Percentiles rank a stretch among this genome's conserved stretches.
Conservation (phyloP, 371 early-diverging fungal species). For the Circinella minor region DNA sequence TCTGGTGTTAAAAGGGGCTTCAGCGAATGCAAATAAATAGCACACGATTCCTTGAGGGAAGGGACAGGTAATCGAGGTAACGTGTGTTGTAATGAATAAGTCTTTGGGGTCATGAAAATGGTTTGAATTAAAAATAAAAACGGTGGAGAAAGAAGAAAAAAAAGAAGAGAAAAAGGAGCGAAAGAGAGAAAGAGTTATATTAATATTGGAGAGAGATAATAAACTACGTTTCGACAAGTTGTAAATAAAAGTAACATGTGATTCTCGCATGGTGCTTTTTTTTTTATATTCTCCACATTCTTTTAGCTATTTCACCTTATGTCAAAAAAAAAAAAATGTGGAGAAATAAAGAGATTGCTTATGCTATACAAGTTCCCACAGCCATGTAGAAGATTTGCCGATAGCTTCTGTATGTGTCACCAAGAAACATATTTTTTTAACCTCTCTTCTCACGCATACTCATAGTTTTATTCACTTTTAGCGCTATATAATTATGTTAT, state of each 20-base stretch:
- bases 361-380: not conserved
- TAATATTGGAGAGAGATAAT: too few relatives aligned
- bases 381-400: too few relatives aligned
- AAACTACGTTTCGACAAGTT: not conserved
- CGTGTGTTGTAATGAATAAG: constrained; percentile 72
- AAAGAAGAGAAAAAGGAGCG: constrained; percentile 11
- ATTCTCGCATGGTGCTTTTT: not conserved
- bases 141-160: constrained; percentile 6
- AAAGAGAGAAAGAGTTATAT: constrained; percentile 5
- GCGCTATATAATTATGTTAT: too few relatives aligned
- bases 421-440: too few relatives aligned
- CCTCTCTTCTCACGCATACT: too few relatives aligned
- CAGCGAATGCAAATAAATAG: constrained; percentile 72
- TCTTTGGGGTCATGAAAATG: constrained; percentile 22
- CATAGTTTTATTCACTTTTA: too few relatives aligned
- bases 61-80: constrained; percentile 87
- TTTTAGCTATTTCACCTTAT: not conserved
- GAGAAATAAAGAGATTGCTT: not conserved
- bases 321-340: constrained; percentile 3
- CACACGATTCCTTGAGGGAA: constrained; percentile 71
- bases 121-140: not conserved
- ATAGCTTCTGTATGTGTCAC: too few relatives aligned
- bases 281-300: not conserved
- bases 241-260: not conserved
- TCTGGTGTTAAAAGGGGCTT: constrained; percentile 61